Conservation (phyloP, 805 yeast species). For the Candida dajiaensis region DNA sequence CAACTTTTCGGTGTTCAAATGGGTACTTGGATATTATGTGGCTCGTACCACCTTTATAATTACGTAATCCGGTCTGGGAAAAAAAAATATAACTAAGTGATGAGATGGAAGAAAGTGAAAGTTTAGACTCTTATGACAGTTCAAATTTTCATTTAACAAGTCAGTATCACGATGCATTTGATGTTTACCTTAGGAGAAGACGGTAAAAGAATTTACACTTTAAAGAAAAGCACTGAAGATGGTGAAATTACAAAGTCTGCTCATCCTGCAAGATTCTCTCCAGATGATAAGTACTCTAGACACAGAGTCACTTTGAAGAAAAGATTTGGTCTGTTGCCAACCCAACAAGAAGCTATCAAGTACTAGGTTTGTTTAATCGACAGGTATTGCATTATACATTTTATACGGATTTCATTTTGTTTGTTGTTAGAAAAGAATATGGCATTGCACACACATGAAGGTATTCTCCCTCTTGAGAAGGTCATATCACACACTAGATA, state of each 20-base stretch:
- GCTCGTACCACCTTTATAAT: too few relatives aligned
- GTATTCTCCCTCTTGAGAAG: too few relatives aligned
- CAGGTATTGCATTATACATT: neutral
- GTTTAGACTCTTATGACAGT: too few relatives aligned
- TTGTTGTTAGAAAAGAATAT: neutral
- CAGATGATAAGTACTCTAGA: slow-evolving; percentile 98
- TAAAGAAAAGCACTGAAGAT: slow-evolving; percentile 68
- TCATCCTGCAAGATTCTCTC: slow-evolving; percentile 99
- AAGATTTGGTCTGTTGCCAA: slow-evolving; percentile 84
- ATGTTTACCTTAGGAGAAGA: slow-evolving; percentile 95
- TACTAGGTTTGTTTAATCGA: slow-evolving; percentile 8
- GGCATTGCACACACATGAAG: too few relatives aligned
- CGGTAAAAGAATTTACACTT: slow-evolving; percentile 94
- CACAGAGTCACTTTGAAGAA: slow-evolving; percentile 98
- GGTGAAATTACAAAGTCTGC: slow-evolving; percentile 98
- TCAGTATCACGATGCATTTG: slow-evolving; percentile 97
- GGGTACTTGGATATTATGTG: neutral
- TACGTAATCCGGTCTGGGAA: slow-evolving; percentile 34
- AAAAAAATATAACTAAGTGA: too few relatives aligned
- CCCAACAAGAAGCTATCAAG: slow-evolving; percentile 43
- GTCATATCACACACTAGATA: too few relatives aligned
- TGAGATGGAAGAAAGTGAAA: too few relatives aligned
- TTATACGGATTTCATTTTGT: neutral
- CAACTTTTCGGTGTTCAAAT: neutral
- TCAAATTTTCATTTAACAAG: slow-evolving; percentile 40